Conservation (phyloP, 805 yeast genomes). For the Lachancea kluyveri region DNA sequence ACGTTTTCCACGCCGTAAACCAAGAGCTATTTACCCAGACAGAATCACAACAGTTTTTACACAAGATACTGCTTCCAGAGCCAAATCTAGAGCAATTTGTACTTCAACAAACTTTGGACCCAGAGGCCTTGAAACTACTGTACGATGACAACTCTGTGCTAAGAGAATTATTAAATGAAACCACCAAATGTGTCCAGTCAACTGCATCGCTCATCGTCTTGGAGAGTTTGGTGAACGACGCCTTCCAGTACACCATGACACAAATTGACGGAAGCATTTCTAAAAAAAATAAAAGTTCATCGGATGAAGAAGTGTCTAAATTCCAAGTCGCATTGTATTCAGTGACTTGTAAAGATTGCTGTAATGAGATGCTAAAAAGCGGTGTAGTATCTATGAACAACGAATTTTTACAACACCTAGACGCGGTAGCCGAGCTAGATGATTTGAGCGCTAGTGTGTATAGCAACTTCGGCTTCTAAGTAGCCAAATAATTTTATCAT, state of each 20-base stretch:
- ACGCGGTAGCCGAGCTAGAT: conserved; percentile 47
- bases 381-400: conserved; percentile 23
- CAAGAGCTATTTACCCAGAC: conserved; percentile 32
- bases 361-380: conserved; percentile 21
- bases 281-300: conserved; percentile 9
- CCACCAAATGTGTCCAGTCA: conserved; percentile 35
- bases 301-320: conserved; percentile 6
- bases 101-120: conserved; percentile 46
- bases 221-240: conserved; percentile 25
- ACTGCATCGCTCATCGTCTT: conserved; percentile 23
- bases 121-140: conserved; percentile 31
- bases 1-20: conserved; percentile 27
- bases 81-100: conserved; percentile 45
- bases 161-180: conserved; percentile 38
- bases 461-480: conserved; percentile 53
- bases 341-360: conserved; percentile 27
- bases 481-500: not conserved
- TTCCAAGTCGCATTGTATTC: conserved; percentile 26
- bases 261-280: conserved; percentile 16
- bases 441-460: conserved; percentile 88
- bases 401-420: conserved; percentile 18
- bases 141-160: conserved; percentile 28
- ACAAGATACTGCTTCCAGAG: conserved; percentile 43
- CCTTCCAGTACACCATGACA: conserved; percentile 25
- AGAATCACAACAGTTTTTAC: conserved; percentile 23